These are phyloP conservation scores for Aspergillus sp. DNA, from an alignment of 2,329 filamentous ascomycete species.

Conservation along the genomic window DNA sequence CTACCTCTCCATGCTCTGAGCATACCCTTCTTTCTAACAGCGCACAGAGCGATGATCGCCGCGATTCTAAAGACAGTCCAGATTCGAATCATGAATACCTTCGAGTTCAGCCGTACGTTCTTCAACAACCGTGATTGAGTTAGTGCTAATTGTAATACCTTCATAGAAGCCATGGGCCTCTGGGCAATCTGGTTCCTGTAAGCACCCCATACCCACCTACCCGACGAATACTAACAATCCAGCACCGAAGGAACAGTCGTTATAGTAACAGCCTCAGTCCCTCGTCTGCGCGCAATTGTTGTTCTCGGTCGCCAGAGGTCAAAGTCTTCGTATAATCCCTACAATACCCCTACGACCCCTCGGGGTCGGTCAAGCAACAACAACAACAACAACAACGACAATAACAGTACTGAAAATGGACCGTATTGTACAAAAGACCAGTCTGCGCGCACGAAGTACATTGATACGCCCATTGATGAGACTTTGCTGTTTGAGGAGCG, in stretches of 20 bases:
- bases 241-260: slow-evolving; percentile 9
- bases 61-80: slow-evolving; percentile 2
- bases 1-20: too few relatives aligned
- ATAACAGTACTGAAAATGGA: too few relatives aligned
- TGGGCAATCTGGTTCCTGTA: slow-evolving; percentile 10
- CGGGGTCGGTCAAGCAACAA: background rate
- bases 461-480: background rate
- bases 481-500: background rate
- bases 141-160: too few relatives aligned
- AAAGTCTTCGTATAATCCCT: background rate
- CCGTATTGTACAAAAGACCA: too few relatives aligned
- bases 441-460: fast-evolving
- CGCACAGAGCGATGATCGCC: slow-evolving; percentile 4
- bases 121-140: too few relatives aligned
- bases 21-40: background rate
- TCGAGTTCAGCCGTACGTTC: background rate
- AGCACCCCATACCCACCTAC: background rate
- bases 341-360: background rate
- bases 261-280: slow-evolving; percentile 5
- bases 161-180: background rate
- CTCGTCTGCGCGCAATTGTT: slow-evolving; percentile 5
- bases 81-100: background rate
- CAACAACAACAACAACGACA: too few relatives aligned
- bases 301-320: background rate
- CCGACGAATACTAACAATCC: background rate